These are phyloP conservation scores for Coccinonectria pachysandricola DNA, from an alignment of 2,329 filamentous ascomycete species.

Conservation along the genomic window DNA sequence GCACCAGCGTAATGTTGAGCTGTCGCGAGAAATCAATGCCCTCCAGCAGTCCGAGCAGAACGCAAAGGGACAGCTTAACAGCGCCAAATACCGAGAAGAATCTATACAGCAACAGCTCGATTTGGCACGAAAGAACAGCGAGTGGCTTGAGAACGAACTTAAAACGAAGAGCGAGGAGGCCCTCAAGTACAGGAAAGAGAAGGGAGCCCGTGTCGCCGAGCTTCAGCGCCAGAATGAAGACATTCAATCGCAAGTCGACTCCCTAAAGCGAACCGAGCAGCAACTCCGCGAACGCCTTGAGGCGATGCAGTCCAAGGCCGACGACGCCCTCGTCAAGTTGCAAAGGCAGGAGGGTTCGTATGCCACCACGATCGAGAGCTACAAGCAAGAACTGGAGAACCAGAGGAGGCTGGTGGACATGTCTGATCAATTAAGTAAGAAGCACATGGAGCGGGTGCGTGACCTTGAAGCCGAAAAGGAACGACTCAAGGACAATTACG, in stretches of 20 bases:
- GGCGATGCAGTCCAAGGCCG: slow-evolving; percentile 75
- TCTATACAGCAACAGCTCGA: slow-evolving; percentile 84
- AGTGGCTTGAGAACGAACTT: slow-evolving; percentile 87
- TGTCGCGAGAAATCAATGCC: slow-evolving; percentile 70
- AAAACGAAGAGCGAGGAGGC: slow-evolving; percentile 83
- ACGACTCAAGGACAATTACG: slow-evolving; percentile 52
- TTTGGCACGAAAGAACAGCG: slow-evolving; percentile 76
- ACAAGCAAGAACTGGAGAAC: slow-evolving; percentile 76
- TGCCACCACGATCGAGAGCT: slow-evolving; percentile 73
- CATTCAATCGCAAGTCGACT: slow-evolving; percentile 63
- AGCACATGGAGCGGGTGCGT: slow-evolving; percentile 58
- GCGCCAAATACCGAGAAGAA: slow-evolving; percentile 83
- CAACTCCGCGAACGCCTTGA: slow-evolving; percentile 72
- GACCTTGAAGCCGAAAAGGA: slow-evolving; percentile 58
- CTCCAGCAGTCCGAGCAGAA: slow-evolving; percentile 78
- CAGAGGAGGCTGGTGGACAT: slow-evolving; percentile 73
- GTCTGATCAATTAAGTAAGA: slow-evolving; percentile 65
- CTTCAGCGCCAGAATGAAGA: slow-evolving; percentile 86
- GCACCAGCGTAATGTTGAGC: slow-evolving; percentile 76
- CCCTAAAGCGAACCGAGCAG: slow-evolving; percentile 68
- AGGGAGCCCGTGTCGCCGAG: slow-evolving; percentile 78
- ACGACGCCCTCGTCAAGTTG: slow-evolving; percentile 71
- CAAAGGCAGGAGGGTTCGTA: slow-evolving; percentile 80
- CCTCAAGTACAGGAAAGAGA: slow-evolving; percentile 87
- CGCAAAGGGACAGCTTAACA: slow-evolving; percentile 68